Evolutionary conservation across 2,329 filamentous ascomycete species (phyloP), one percentile per base, ranked within the genome.

Genomic region (Penicillium glabrum): DNA sequence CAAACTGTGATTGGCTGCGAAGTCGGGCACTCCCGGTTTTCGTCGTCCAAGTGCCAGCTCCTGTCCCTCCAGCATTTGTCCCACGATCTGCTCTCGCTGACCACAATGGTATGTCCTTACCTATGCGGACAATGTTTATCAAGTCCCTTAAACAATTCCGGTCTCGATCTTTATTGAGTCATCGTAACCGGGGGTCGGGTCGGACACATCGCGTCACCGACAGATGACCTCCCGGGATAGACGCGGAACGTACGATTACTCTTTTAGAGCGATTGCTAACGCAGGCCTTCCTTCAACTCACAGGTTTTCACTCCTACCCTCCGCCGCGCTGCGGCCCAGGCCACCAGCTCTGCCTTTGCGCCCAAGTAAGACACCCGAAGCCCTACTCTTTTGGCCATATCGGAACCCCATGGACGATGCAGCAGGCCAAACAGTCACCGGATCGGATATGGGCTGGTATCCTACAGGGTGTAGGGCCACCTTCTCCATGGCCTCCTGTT

Each of bases 291-390:
- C 46, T 46, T 26, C 31, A 39, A 46, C 49, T 41, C 24, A 58
- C 51, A 72, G 69, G 63, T 57, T 56, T 73, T 74, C 67, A 65
- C 69, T 61, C 64, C 71, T 53, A 70, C 71, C 51, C 62, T 69
- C 60, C 71, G 71, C 63, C 72, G 71, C 51, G 69, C 71, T 57
- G 71, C 70, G 63, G 68, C 67, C 72, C 73, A 79, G 69, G 77
- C 80, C 59, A 85, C 80, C 74, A 73, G 78, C 73, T 84, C 82
- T 70, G 80, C 80, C 55, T 85, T 82, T 69, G 83, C 81, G 54
- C 84, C 84, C 59, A 79, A 83, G 83, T 87, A 79, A 72, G 74
- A 67, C 47, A 33, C 27, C 60, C 64, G 29, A 11, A 43, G 5
- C 55, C 50, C 37, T 46, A 54, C 26, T 56, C 49, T n/a, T 23